These are phyloP conservation scores for Moniliella sp. DNA, from an alignment of 1,284 basidiomycete species.

Conservation along the genomic window DNA sequence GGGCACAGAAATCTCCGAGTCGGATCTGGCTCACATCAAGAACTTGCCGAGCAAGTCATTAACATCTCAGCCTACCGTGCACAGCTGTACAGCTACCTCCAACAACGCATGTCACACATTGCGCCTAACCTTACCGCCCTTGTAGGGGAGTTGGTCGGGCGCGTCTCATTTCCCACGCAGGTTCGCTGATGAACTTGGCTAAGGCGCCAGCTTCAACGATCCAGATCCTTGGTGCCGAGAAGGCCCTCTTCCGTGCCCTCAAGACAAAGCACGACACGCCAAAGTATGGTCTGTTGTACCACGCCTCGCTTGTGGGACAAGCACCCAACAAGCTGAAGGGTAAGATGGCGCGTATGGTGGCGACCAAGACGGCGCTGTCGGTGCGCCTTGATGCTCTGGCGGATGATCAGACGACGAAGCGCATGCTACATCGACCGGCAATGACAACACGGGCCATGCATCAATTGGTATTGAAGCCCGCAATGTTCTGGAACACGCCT, in stretches of 20 bases:
- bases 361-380: conserved; percentile 84
- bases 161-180: conserved; percentile 81
- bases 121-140: conserved; percentile 78
- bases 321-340: conserved; percentile 95
- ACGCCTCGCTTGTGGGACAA: conserved; percentile 71
- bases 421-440: too few relatives aligned
- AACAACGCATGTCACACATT: conserved; percentile 94
- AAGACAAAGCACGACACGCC: conserved; percentile 98
- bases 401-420: conserved; percentile 45
- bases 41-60: conserved; percentile 71
- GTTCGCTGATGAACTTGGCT: conserved; percentile 81
- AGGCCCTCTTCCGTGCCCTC: conserved; percentile 85
- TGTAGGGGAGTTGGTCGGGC: conserved; percentile 89
- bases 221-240: conserved; percentile 92
- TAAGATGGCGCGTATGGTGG: conserved; percentile 99
- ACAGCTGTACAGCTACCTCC: conserved; percentile 64
- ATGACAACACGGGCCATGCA: conserved; percentile 55
- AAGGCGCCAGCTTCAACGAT: conserved; percentile 97
- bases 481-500: conserved; percentile 77
- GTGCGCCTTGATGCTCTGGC: conserved; percentile 89
- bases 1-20: conserved; percentile 74
- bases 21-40: conserved; percentile 89
- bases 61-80: conserved; percentile 83
- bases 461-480: conserved; percentile 79
- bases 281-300: conserved; percentile 47